Evolutionary conservation across 345 rosid genomes (phyloP).

Genomic region (Eucalyptus fibrosa): DNA sequence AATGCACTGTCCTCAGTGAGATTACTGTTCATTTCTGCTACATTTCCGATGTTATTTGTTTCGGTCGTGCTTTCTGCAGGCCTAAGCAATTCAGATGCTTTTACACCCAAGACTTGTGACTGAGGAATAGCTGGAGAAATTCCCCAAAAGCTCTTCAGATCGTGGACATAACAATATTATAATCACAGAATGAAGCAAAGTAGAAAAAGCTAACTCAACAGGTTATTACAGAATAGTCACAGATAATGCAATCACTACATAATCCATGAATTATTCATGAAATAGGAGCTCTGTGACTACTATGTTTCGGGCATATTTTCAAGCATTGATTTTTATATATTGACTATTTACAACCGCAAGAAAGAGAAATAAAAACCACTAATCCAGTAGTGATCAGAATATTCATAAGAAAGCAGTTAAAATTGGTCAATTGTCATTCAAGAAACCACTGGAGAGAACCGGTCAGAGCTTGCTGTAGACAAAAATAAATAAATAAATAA

Average conservation of each 20-base stretch:
- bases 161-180: not conserved
- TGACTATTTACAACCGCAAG: not conserved
- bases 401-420: not conserved
- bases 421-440: not conserved
- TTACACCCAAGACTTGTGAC: slow-evolving; percentile 35
- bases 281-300: not conserved
- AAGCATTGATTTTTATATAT: not conserved
- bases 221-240: not conserved
- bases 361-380: not conserved
- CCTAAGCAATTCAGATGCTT: slow-evolving; percentile 32
- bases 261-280: not conserved
- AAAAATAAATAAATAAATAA: not conserved
- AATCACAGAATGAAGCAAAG: not conserved
- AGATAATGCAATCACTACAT: not conserved
- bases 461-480: not conserved
- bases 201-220: not conserved
- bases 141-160: not conserved
- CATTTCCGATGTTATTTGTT: slow-evolving; percentile 36
- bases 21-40: slow-evolving; percentile 40
- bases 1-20: slow-evolving; percentile 45
- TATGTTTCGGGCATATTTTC: not conserved
- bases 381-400: not conserved
- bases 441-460: not conserved
- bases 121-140: slow-evolving; percentile 40
- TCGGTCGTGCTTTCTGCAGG: slow-evolving; percentile 14